Evolutionary conservation across 2,329 filamentous ascomycete genomes (phyloP).

Genomic region (Botrytis medusae): DNA sequence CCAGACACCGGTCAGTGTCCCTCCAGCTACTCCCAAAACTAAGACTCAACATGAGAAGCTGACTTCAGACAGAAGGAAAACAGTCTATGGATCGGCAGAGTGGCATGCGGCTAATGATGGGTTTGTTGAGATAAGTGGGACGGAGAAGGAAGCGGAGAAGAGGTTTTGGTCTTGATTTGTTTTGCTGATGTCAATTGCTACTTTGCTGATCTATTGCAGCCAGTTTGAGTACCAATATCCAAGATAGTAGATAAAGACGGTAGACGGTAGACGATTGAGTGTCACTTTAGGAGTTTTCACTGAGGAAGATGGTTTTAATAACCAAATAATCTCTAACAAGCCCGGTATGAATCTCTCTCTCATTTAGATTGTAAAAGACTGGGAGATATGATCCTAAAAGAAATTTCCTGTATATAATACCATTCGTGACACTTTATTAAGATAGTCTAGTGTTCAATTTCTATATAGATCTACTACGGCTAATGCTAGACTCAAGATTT

Average conservation of each 20-base stretch:
- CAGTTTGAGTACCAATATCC: not conserved
- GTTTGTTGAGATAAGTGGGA: not conserved
- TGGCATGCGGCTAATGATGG: not conserved
- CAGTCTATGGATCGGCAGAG: not conserved
- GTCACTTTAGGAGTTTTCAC: fast-evolving
- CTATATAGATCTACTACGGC: too few relatives aligned
- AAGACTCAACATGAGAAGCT: too few relatives aligned
- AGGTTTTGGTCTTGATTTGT: not conserved
- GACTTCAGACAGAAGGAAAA: not conserved
- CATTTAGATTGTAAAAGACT: not conserved
- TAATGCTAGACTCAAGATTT: not conserved
- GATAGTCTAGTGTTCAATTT: not conserved
- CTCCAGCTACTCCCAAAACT: too few relatives aligned
- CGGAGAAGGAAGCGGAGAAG: not conserved
- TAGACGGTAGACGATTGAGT: not conserved
- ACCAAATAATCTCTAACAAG: not conserved
- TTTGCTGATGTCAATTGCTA: not conserved
- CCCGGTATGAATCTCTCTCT: fast-evolving
- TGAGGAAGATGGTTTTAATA: fast-evolving
- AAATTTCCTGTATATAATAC: not conserved
- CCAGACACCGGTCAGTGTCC: not conserved
- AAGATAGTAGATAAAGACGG: not conserved
- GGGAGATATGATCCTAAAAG: not conserved
- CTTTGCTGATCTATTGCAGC: not conserved
- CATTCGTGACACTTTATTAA: fast-evolving